A percentile compares a stretch with the other conserved stretches of the same genome.
These are phyloP conservation scores for Bruguiera gymnorhiza DNA, from an alignment of 345 rosid genomes.

Conservation along the genomic window DNA sequence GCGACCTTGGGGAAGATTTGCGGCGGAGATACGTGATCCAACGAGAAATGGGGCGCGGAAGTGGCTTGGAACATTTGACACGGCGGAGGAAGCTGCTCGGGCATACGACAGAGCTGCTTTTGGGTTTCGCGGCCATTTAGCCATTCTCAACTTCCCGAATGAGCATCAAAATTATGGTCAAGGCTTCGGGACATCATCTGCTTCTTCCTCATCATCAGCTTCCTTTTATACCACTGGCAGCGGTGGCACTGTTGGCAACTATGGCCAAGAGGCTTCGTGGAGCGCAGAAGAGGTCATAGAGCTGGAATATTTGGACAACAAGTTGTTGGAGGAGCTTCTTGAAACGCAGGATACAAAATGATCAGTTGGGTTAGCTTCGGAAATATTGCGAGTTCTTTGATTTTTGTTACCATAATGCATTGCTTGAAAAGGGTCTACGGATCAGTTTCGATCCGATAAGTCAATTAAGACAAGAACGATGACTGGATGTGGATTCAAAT, in stretches of 20 bases:
- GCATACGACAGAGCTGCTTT: slow-evolving; percentile 32
- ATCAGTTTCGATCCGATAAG: too few species aligned
- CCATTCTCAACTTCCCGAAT: slow-evolving; percentile 33
- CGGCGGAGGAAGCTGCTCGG: slow-evolving; percentile 29
- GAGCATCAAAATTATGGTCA: slow-evolving; percentile 11
- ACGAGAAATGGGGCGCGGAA: slow-evolving; percentile 58
- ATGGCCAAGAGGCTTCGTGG: slow-evolving; percentile 22
- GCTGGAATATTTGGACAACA: slow-evolving; percentile 70
- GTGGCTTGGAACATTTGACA: slow-evolving; percentile 47
- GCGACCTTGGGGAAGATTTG: slow-evolving; percentile 82
- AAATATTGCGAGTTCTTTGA: background rate
- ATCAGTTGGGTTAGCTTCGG: background rate
- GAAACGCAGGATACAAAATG: slow-evolving; percentile 13
- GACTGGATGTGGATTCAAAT: too few species aligned
- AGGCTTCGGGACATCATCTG: slow-evolving; percentile 3
- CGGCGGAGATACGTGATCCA: slow-evolving; percentile 83
- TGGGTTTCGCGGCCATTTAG: slow-evolving; percentile 28
- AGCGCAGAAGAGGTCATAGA: slow-evolving; percentile 45
- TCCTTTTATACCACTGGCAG: background rate
- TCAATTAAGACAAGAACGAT: too few species aligned
- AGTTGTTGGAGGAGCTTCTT: slow-evolving; percentile 71
- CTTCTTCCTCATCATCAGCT: slow-evolving; percentile 8
- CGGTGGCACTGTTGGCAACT: too few species aligned
- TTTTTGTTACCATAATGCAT: too few species aligned
- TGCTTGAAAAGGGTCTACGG: too few species aligned